phyloP scores from a whole-genome alignment of 352 stramenopile species.

The Phytophthora tentaculata region DNA sequence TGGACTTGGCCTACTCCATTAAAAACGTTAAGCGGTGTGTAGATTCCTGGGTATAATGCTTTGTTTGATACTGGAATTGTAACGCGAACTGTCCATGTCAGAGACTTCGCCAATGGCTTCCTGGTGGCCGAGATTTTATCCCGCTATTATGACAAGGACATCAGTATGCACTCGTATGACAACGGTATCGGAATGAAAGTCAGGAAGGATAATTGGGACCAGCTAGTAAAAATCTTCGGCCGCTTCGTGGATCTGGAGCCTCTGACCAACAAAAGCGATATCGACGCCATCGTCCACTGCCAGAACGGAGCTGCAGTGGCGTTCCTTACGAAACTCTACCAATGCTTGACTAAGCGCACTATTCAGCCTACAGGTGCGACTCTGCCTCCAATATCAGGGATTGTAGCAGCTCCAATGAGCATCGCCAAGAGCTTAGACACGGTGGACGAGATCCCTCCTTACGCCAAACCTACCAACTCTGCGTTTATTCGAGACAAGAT shows the following conservation, averaged over 20 bases:
- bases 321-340: slow-evolving; percentile 91
- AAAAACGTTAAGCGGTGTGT: slow-evolving; percentile 93
- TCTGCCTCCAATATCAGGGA: slow-evolving; percentile 11
- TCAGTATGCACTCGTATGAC: slow-evolving; percentile 94
- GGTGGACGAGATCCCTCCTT: slow-evolving; percentile 69
- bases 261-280: slow-evolving; percentile 54
- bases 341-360: slow-evolving; percentile 89
- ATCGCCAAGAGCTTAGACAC: slow-evolving; percentile 37
- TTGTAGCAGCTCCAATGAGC: slow-evolving; percentile 15
- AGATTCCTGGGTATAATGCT: not conserved
- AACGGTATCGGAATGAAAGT: slow-evolving; percentile 91
- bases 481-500: slow-evolving; percentile 88
- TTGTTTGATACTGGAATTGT: not conserved
- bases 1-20: slow-evolving; percentile 93
- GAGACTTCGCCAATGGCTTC: slow-evolving; percentile 92
- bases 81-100: slow-evolving; percentile 13
- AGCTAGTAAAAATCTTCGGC: slow-evolving; percentile 81
- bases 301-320: slow-evolving; percentile 86
- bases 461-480: slow-evolving; percentile 84
- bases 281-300: slow-evolving; percentile 91
- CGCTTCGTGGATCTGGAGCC: slow-evolving; percentile 78
- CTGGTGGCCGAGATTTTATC: slow-evolving; percentile 93
- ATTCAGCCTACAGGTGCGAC: slow-evolving; percentile 66
- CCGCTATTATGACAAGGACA: slow-evolving; percentile 93
- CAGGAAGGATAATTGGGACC: slow-evolving; percentile 94